Evolutionary conservation across 2,329 filamentous ascomycete genomes (phyloP).

Genomic region (Eutypa lata): DNA sequence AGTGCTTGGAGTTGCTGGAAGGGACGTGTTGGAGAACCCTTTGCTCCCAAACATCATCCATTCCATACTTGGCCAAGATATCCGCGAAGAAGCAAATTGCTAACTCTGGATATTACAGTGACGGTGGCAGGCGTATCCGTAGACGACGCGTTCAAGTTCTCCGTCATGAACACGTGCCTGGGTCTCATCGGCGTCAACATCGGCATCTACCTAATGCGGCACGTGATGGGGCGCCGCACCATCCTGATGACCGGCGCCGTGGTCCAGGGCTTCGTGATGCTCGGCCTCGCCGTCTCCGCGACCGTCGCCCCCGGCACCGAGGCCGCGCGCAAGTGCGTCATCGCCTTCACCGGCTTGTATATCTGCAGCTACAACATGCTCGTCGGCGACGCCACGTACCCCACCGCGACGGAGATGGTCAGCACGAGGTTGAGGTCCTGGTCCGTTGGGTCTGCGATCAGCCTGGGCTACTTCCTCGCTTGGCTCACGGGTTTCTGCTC

Average conservation of each 20-base stretch:
- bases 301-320: slow-evolving; percentile 24
- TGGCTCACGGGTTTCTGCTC: slow-evolving; percentile 31
- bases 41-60: no score
- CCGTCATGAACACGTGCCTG: slow-evolving; percentile 47
- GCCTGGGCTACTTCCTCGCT: slow-evolving; percentile 44
- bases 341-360: slow-evolving; percentile 33
- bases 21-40: no score
- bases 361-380: slow-evolving; percentile 35
- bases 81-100: no score
- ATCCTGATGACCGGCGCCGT: slow-evolving; percentile 45
- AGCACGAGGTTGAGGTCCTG: slow-evolving; percentile 42
- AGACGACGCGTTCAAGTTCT: slow-evolving; percentile 44
- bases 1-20: no score
- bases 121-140: slow-evolving; percentile 37
- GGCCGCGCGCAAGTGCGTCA: slow-evolving; percentile 29
- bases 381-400: slow-evolving; percentile 38
- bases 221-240: slow-evolving; percentile 42
- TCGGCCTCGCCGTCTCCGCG: slow-evolving; percentile 37
- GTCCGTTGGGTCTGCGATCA: slow-evolving; percentile 48
- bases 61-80: no score
- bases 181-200: slow-evolving; percentile 46
- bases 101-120: no score
- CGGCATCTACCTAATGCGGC: slow-evolving; percentile 46
- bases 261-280: slow-evolving; percentile 40
- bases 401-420: slow-evolving; percentile 40